Base-by-base conservation (phyloP, 1,139 yeast genomes). In the Hyphopichia khmerensis region DNA sequence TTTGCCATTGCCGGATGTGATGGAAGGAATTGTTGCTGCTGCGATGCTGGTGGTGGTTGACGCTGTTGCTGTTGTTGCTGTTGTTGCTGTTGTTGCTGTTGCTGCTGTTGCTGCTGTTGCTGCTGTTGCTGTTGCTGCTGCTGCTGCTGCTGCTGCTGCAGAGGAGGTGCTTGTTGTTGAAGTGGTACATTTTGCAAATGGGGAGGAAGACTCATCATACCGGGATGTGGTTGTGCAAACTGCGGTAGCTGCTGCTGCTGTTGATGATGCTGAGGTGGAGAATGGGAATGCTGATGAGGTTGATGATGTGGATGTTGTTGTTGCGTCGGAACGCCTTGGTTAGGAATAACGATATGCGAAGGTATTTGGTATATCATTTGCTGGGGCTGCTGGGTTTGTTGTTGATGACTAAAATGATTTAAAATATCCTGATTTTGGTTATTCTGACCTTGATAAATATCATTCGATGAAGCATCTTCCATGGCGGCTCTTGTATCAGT, bases 111-210 rank as follows among this genome's bases (percentile, higher is more conserved):
- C 30, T 33, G 44, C 17, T 29, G 19, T 23, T 24, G 37, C n/a
- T 29, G 40, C 24, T 32, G 38, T 15, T 27, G 48, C 13, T 33
- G 47, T n/a, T 21, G 44, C 24, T 39, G 51, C 24, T 33, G 49
- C 5, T 5, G 24, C 24, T 21, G 24, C 8, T 21, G 24, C 24
- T 21, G 24, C 24, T 21, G 24, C 24, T 17, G 42, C 23, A 15
- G 43, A 39, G 17, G 35, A 36, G 24, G 40, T 26, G 40, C 41
- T 21, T 36, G 38, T 21, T 38, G 40, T 33, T 43, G 45, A 7
- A 33, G 31, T 16, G 34, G 48, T 33, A 39, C 8, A 21, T 21
- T 21, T 8, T 21, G 24, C 10, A 27, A 27, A 27, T 11, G 15
- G 5, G 31, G 31, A 27, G 31, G 31, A 7, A 14, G 10, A 27